Percentiles rank a stretch among this genome's conserved stretches.
phyloP scores from a whole-genome alignment of 2,329 filamentous ascomycete species.

The Hypomyces rosellus region DNA sequence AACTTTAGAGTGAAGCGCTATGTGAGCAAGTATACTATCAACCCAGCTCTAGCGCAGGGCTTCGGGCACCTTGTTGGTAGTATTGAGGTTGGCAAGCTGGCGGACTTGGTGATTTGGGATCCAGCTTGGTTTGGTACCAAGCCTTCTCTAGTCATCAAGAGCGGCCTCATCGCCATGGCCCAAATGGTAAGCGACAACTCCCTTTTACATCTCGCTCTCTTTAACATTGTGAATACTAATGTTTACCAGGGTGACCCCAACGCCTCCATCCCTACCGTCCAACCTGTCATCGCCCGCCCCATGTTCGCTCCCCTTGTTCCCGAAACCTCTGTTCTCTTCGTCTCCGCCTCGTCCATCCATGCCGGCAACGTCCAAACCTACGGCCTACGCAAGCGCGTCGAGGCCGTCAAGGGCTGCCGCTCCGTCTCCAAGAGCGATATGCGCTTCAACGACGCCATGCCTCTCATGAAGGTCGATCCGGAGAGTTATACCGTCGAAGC shows the following conservation, averaged over 20 bases:
- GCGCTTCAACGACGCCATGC: slow-evolving; percentile 80
- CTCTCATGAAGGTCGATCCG: slow-evolving; percentile 84
- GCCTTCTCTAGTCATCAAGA: slow-evolving; percentile 75
- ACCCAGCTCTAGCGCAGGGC: slow-evolving; percentile 85
- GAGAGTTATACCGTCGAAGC: slow-evolving; percentile 86
- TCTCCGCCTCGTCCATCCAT: slow-evolving; percentile 65
- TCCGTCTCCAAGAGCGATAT: slow-evolving; percentile 76
- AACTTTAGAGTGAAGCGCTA: slow-evolving; percentile 92
- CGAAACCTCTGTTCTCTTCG: slow-evolving; percentile 70
- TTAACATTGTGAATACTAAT: background rate
- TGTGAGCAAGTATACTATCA: slow-evolving; percentile 93
- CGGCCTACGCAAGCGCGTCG: slow-evolving; percentile 69
- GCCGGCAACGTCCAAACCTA: slow-evolving; percentile 65
- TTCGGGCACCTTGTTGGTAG: slow-evolving; percentile 84
- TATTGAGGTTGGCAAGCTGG: slow-evolving; percentile 81
- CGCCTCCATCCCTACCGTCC: slow-evolving; percentile 78
- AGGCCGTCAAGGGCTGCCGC: slow-evolving; percentile 71
- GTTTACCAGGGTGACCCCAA: slow-evolving; percentile 64
- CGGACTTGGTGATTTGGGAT: slow-evolving; percentile 84
- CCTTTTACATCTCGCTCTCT: background rate
- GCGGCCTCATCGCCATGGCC: slow-evolving; percentile 74
- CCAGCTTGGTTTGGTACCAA: slow-evolving; percentile 83
- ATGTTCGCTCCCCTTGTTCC: slow-evolving; percentile 80
- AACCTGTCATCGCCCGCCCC: slow-evolving; percentile 75
- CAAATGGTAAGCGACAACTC: slow-evolving; percentile 61